Conservation (phyloP, 1,284 basidiomycete genomes). For the Ceratobasidium sp. region DNA sequence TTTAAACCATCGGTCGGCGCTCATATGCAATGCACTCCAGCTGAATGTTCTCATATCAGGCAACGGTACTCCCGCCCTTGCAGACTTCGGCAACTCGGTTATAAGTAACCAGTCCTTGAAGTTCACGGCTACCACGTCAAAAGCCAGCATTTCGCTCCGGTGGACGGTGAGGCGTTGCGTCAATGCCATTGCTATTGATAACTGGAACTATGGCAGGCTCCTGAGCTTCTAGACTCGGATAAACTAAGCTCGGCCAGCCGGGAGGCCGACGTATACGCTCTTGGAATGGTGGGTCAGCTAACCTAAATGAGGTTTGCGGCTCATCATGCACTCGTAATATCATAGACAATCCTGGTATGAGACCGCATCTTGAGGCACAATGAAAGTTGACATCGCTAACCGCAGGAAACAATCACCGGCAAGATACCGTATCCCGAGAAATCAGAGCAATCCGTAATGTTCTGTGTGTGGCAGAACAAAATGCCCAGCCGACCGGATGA, state of each 20-base stretch:
- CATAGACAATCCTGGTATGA: neutral
- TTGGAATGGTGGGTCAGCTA: neutral
- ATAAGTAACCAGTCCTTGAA: neutral
- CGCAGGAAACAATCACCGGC: constrained; percentile 14
- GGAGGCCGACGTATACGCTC: neutral
- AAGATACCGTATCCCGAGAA: constrained; percentile 4
- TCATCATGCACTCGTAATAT: neutral
- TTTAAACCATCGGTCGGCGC: neutral
- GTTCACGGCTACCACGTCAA: constrained; percentile 1
- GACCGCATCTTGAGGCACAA: neutral
- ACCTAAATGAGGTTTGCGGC: neutral
- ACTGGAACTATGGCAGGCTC: neutral
- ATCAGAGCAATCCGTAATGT: no score
- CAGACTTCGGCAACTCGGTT: neutral
- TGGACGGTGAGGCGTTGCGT: neutral
- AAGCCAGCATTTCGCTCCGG: neutral
- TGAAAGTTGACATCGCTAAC: neutral
- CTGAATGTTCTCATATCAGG: neutral
- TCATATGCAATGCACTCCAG: neutral
- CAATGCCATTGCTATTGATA: neutral
- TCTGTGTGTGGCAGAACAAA: no score
- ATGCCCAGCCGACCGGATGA: no score
- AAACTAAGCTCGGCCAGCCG: neutral
- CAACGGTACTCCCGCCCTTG: neutral
- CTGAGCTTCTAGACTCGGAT: constrained; percentile 1